Evolutionary conservation across 768 basidiomycete genomes (phyloP).

Genomic region (Sarcomyxa edulis): DNA sequence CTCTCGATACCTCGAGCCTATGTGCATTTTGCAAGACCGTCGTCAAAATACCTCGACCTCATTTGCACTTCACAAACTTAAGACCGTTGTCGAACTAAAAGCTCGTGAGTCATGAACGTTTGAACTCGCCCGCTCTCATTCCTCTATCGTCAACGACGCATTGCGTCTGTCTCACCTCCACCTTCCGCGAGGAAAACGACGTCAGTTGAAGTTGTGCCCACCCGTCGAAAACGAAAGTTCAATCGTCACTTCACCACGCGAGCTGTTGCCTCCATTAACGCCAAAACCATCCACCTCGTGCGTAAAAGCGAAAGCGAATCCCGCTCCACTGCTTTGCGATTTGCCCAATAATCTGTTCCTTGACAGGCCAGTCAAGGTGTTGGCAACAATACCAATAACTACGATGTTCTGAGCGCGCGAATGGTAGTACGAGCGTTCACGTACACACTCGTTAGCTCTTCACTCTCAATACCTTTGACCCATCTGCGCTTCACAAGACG

Average conservation of each 20-base stretch:
- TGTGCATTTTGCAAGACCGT: too few relatives aligned
- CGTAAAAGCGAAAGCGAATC: background rate
- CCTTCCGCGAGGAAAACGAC: background rate
- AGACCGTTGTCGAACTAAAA: too few relatives aligned
- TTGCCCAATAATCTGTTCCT: constrained; percentile 6
- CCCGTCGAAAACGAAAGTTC: background rate
- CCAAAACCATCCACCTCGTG: background rate
- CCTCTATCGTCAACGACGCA: constrained; percentile 1
- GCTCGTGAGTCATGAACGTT: too few relatives aligned
- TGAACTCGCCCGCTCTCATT: constrained; percentile 2
- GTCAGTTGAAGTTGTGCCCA: background rate
- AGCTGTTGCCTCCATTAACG: constrained; percentile 3
- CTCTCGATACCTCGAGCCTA: too few relatives aligned
- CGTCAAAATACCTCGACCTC: too few relatives aligned
- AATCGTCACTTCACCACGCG: background rate
- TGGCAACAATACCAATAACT: background rate
- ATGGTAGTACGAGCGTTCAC: constrained; percentile 1
- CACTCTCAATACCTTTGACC: too few relatives aligned
- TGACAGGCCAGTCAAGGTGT: background rate
- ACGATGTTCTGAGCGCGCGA: background rate
- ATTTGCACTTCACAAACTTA: too few relatives aligned
- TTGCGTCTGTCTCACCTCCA: constrained; percentile 4
- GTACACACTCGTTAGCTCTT: too few relatives aligned
- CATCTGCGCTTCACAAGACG: too few relatives aligned
- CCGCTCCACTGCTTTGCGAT: background rate